These are phyloP conservation scores for Sabuloglossum arenarium DNA, from an alignment of 495 filamentous ascomycete genomes.

Conservation along the genomic window DNA sequence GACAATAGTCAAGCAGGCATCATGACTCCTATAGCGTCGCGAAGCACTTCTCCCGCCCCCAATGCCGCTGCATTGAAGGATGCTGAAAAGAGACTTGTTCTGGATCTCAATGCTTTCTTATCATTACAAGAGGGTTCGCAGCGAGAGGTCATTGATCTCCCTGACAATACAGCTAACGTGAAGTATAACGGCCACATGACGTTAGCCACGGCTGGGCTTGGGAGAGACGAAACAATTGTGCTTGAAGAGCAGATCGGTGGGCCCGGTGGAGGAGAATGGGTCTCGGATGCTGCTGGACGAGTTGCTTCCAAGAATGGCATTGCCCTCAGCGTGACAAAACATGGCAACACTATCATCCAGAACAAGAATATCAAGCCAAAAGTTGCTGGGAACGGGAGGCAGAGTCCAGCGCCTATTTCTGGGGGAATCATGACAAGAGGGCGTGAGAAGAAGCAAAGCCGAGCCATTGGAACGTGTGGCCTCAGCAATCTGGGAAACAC, in stretches of 20 bases:
- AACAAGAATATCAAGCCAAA: slow-evolving; percentile 16
- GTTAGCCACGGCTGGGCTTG: slow-evolving; percentile 40
- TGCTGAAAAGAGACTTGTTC: slow-evolving; percentile 40
- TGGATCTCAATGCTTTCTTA: slow-evolving; percentile 53
- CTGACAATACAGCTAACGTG: slow-evolving; percentile 50
- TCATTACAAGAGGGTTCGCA: slow-evolving; percentile 43
- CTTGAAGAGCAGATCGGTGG: slow-evolving; percentile 52
- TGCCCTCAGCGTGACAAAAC: slow-evolving; percentile 19
- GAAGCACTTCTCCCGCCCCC: slow-evolving; percentile 29
- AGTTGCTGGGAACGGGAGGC: slow-evolving; percentile 31
- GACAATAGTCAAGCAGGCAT: slow-evolving; percentile 21
- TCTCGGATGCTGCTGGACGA: slow-evolving; percentile 29
- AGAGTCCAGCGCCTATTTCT: slow-evolving; percentile 35
- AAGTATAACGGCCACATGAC: slow-evolving; percentile 59
- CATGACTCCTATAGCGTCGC: slow-evolving; percentile 36
- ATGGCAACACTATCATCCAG: slow-evolving; percentile 12
- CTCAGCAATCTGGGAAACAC: slow-evolving; percentile 86
- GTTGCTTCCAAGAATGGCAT: slow-evolving; percentile 17
- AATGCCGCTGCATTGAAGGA: slow-evolving; percentile 23
- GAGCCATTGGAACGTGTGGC: slow-evolving; percentile 53
- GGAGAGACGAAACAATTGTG: slow-evolving; percentile 45
- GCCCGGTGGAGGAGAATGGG: slow-evolving; percentile 34
- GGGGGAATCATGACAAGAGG: slow-evolving; percentile 39
- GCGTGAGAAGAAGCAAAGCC: slow-evolving; percentile 39
- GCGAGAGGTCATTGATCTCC: slow-evolving; percentile 43